Conservation (phyloP, 139 green algal species). For the Chlorella sp. region DNA sequence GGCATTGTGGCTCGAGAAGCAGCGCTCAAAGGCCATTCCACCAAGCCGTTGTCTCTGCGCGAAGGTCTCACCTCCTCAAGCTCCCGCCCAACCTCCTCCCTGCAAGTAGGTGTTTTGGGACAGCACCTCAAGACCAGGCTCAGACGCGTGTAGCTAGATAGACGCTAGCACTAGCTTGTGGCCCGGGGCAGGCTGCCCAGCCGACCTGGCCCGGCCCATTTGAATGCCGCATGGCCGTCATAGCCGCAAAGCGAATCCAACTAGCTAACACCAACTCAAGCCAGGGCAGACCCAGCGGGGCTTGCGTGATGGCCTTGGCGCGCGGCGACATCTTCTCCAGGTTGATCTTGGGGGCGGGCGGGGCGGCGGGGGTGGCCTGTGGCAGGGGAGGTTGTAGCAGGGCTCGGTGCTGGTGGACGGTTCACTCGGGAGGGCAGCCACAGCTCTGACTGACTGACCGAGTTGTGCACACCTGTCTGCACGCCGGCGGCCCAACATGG, state of each 20-base stretch:
- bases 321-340: not conserved
- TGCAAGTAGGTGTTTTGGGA: not conserved
- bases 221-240: not conserved
- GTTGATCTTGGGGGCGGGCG: not conserved
- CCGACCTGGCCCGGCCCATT: not conserved
- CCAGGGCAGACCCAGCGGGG: too few relatives aligned
- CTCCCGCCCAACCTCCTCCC: slow-evolving; percentile 10
- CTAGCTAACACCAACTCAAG: not conserved
- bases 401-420: not conserved
- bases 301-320: slow-evolving; percentile 11
- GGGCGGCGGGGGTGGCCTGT: not conserved
- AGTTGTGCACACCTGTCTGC: not conserved
- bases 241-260: too few relatives aligned
- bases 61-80: not conserved
- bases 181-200: too few relatives aligned
- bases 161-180: not conserved
- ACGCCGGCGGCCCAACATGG: too few relatives aligned
- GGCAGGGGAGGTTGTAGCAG: not conserved
- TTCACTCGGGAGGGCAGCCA: not conserved
- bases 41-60: too few relatives aligned
- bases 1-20: too few relatives aligned
- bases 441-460: not conserved
- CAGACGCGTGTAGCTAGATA: not conserved
- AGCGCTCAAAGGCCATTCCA: too few relatives aligned
- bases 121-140: not conserved